Evolutionary conservation across 1,139 yeast species (phyloP).

Genomic region (Magnusiomyces tetraspermus): DNA sequence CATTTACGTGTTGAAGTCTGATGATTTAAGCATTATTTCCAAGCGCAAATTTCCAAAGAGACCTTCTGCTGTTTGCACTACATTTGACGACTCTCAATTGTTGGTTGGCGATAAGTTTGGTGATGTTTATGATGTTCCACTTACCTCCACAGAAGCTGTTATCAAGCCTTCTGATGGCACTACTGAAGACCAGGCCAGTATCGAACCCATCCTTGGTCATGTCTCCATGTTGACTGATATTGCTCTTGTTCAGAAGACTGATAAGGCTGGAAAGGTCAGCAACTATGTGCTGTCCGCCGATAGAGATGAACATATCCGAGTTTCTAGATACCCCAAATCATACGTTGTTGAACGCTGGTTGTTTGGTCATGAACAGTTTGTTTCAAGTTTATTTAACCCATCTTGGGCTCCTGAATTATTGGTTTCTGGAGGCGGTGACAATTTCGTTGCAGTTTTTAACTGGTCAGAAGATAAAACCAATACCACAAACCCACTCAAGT

Average conservation of each 20-base stretch:
- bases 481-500: slow-evolving; percentile 38
- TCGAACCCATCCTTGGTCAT: slow-evolving; percentile 78
- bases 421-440: slow-evolving; percentile 89
- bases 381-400: slow-evolving; percentile 53
- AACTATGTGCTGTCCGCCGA: slow-evolving; percentile 71
- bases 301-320: slow-evolving; percentile 90
- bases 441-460: slow-evolving; percentile 65
- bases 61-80: slow-evolving; percentile 66
- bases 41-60: slow-evolving; percentile 81
- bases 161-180: slow-evolving; percentile 22
- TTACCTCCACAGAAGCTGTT: slow-evolving; percentile 23
- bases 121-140: slow-evolving; percentile 63
- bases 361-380: slow-evolving; percentile 80
- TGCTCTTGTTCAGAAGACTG: slow-evolving; percentile 31
- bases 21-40: slow-evolving; percentile 34
- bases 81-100: slow-evolving; percentile 42
- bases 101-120: slow-evolving; percentile 95
- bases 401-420: slow-evolving; percentile 41
- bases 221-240: slow-evolving; percentile 90
- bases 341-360: slow-evolving; percentile 72
- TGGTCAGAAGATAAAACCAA: slow-evolving; percentile 37
- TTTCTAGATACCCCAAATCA: slow-evolving; percentile 74
- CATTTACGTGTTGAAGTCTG: slow-evolving; percentile 30
- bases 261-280: slow-evolving; percentile 34
- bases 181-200: slow-evolving; percentile 36